Conservation (phyloP, 1,284 basidiomycete species). For the Xanthoconium separans region DNA sequence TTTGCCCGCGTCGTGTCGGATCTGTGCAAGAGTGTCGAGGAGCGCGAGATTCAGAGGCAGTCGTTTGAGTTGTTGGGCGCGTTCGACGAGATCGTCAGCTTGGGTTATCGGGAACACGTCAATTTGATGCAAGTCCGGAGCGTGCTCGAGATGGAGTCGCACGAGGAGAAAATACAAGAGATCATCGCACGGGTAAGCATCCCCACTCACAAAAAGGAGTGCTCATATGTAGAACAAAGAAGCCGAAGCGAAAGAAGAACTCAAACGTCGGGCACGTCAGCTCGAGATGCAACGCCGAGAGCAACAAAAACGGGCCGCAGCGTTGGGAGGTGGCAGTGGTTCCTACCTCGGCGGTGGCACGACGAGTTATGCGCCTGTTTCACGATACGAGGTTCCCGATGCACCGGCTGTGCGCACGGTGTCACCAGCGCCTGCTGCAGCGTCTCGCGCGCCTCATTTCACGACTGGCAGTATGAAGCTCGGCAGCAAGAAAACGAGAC, state of each 20-base stretch:
- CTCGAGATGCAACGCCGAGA: conserved; percentile 97
- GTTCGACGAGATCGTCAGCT: conserved; percentile 94
- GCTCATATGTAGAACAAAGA: conserved; percentile 81
- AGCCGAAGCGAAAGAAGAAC: conserved; percentile 98
- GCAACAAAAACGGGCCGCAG: conserved; percentile 75
- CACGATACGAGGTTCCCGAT: conserved; percentile 67
- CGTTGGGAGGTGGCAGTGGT: conserved; percentile 44
- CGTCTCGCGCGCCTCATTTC: conserved; percentile 74
- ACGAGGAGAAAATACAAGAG: conserved; percentile 99
- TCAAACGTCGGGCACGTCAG: conserved; percentile 97
- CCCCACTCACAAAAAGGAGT: neutral
- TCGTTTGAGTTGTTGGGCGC: conserved; percentile 95
- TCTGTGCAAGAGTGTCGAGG: conserved; percentile 84
- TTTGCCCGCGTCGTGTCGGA: conserved; percentile 94
- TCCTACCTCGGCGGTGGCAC: conserved; percentile 64
- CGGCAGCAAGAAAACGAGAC: conserved; percentile 89
- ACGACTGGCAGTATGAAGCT: conserved; percentile 97
- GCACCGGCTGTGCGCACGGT: conserved; percentile 44
- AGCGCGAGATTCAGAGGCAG: conserved; percentile 88
- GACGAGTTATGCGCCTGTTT: conserved; percentile 67
- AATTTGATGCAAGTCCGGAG: conserved; percentile 90
- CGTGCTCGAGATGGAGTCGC: conserved; percentile 97
- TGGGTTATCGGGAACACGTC: conserved; percentile 94
- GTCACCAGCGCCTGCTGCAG: conserved; percentile 49
- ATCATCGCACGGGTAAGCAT: conserved; percentile 86